Conservation (phyloP, 1,139 yeast species). For the Yueomyces sp. region DNA sequence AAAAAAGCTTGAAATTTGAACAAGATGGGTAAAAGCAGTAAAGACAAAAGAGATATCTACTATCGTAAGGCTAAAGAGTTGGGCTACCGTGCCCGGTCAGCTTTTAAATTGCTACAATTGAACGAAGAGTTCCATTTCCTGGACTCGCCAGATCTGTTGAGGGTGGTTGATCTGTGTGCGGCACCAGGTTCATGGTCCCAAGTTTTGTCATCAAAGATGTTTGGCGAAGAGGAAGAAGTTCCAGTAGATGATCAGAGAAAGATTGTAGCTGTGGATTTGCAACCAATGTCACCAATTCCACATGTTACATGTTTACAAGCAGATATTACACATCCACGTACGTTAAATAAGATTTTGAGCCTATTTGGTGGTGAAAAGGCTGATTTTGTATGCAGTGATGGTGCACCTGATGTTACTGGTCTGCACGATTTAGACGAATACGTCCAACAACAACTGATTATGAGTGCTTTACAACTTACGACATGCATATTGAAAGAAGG, state of each 20-base stretch:
- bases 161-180: constrained; percentile 95
- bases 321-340: constrained; percentile 91
- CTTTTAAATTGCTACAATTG: constrained; percentile 79
- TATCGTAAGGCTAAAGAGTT: constrained; percentile 89
- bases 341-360: constrained; percentile 59
- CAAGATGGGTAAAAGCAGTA: constrained; percentile 84
- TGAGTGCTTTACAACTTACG: constrained; percentile 83
- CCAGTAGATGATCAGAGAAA: constrained; percentile 35
- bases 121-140: constrained; percentile 74
- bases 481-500: constrained; percentile 80
- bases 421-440: constrained; percentile 92
- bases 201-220: constrained; percentile 66
- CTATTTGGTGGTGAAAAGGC: constrained; percentile 87
- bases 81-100: constrained; percentile 95
- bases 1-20: too few relatives aligned
- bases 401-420: constrained; percentile 98
- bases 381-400: constrained; percentile 92
- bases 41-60: constrained; percentile 88
- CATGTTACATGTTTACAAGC: constrained; percentile 88
- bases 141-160: constrained; percentile 47
- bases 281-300: constrained; percentile 91
- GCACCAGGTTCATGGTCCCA: constrained; percentile 99
- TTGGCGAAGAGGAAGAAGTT: constrained; percentile 25
- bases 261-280: constrained; percentile 88
- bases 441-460: constrained; percentile 84